Evolutionary conservation across 1,139 yeast genomes (phyloP), one percentile per base, ranked within the genome.

Genomic region (Yamadazyma spencermartinsiae): DNA sequence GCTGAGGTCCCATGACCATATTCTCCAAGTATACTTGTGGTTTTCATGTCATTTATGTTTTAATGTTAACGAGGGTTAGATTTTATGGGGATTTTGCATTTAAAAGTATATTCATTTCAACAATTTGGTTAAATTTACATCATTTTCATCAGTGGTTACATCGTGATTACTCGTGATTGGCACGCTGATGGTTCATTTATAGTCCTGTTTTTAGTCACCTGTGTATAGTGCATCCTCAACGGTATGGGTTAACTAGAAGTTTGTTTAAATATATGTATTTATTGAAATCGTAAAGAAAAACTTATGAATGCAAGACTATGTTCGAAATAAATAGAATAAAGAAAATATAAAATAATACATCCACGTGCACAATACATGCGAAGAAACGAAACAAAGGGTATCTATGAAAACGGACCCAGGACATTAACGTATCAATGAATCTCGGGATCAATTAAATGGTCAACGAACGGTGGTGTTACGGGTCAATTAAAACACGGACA

Each of bases 141-240:
- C n/a, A 11, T 6, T 23, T 23, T 4, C n/a, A 11, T 4, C 26
- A n/a, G n/a, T n/a, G n/a, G n/a, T n/a, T n/a, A n/a, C n/a, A n/a
- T n/a, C n/a, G n/a, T n/a, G n/a, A n/a, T n/a, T n/a, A n/a, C n/a
- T n/a, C n/a, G n/a, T n/a, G n/a, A n/a, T n/a, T n/a, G n/a, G n/a
- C n/a, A n/a, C n/a, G n/a, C 26, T 4, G 26, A 23, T 23, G 4
- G n/a, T 7, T 23, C n/a, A 23, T 23, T 10, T 6, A 23, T 11
- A 20, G 23, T 20, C 23, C 7, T 20, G 23, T 20, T 20, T 23
- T 11, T 23, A 12, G 26, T 48, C 41, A 50, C 56, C 64, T 60
- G 63, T 58, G 61, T 52, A 57, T 57, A 55, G 51, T 50, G 44
- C 55, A 50, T 50, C 55, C 55, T 50, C 55, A 50, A 50, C 55